Base-by-base conservation (phyloP, 345 rosid species). In the Moricandia arvensis region DNA sequence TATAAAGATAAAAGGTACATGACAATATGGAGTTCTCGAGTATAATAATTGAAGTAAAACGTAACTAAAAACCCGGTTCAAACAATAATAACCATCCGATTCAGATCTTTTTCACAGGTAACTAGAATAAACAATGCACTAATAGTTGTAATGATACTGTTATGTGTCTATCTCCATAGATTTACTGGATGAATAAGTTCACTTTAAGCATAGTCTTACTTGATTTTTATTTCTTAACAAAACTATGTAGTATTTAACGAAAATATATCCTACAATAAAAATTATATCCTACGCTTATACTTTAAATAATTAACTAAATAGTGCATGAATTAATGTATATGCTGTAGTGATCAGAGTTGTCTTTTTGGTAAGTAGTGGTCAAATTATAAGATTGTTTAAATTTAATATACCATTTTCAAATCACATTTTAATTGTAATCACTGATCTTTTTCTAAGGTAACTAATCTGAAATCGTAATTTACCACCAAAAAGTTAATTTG, bases 181-280 rank as follows among this genome's bases (percentile, higher is more conserved):
- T 66, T 66, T 66, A 66, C 72, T 66, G 60, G 67, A 45, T 75
- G 66, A n/a, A 59, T 66, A 43, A 75, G 59, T 31, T 75, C 51
- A 66, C 78, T 66, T 75, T 66, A 75, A 75, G 78, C 67, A 66
- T 45, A 75, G 33, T 74, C 27, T 59, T 58, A 58, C 78, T 67
- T 59, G 71, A 73, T 64, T 64, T 73, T 10, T 51, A 59, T 59
- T 59, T 59, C 57, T 31, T 21, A 75, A 75, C 73, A 66, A 75
- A 51, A 66, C 43, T 63, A 26, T 33, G 21, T 49, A 53, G 21
- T 49, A 53, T 12, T 45, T 72, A 16, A 59, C 31, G 58, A 71
- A 41, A 41, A 43, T 4, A 33, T 33, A 45, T 9, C 27, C 60
- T 13, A 57, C 37, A 34, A 69, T 31, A 57, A 54, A 29, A 29